Evolutionary conservation across 169 alveolate genomes (phyloP).

Genomic region (Plasmodium cynomolgi): DNA sequence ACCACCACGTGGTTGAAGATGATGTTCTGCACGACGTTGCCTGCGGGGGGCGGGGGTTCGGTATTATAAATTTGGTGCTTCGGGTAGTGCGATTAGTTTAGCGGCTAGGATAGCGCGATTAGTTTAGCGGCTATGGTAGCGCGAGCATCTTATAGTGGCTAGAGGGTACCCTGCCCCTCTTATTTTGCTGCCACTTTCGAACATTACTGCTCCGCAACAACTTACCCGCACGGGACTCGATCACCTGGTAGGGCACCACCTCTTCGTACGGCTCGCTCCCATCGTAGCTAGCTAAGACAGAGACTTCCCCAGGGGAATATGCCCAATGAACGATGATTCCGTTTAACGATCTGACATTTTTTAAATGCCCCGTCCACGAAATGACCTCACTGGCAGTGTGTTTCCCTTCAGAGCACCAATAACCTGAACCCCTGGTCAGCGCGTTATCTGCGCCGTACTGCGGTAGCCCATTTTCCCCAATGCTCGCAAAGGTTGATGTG

Average conservation of each 20-base stretch:
- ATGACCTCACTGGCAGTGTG: slow-evolving; percentile 77
- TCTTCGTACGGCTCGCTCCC: slow-evolving; percentile 79
- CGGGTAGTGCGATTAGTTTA: not conserved
- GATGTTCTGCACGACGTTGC: slow-evolving; percentile 80
- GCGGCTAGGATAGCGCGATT: not conserved
- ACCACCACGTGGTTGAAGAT: slow-evolving; percentile 81
- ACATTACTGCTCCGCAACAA: not conserved
- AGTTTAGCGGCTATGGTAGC: not conserved
- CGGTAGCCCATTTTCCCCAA: slow-evolving; percentile 81
- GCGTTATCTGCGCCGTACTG: slow-evolving; percentile 86
- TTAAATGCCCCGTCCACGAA: slow-evolving; percentile 80
- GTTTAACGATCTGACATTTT: slow-evolving; percentile 77
- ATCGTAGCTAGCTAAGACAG: slow-evolving; percentile 79
- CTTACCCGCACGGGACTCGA: slow-evolving; percentile 74
- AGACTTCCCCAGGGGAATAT: slow-evolving; percentile 74
- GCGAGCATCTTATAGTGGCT: no score
- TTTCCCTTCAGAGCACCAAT: slow-evolving; percentile 86
- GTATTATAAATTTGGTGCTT: not conserved
- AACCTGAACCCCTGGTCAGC: slow-evolving; percentile 82
- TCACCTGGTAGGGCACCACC: slow-evolving; percentile 82
- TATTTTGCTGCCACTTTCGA: not conserved
- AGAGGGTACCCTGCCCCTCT: not conserved
- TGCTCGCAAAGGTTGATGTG: slow-evolving; percentile 67
- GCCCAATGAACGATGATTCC: slow-evolving; percentile 74
- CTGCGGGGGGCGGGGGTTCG: slow-evolving; percentile 12